Percentiles rank a stretch among this genome's conserved stretches.
Evolutionary conservation across 1,139 yeast genomes (phyloP).

Genomic region (Yamadazyma jaroonii): DNA sequence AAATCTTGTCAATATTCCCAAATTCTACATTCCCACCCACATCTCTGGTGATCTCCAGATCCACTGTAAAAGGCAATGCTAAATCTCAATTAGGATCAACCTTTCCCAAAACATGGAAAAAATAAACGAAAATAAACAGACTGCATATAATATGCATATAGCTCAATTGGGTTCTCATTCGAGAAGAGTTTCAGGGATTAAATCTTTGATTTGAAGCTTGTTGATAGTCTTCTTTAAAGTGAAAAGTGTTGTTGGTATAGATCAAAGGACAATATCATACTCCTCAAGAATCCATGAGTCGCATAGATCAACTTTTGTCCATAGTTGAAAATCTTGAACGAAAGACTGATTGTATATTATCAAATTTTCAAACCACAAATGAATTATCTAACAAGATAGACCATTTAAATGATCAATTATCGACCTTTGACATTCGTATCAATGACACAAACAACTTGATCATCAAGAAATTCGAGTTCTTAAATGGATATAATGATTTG

Average conservation of each 20-base stretch:
- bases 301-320: conserved; percentile 5
- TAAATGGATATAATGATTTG: conserved; percentile 29
- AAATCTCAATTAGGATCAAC: background rate
- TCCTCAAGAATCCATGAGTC: conserved; percentile 1
- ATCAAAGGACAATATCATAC: too few relatives aligned
- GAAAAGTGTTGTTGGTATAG: background rate
- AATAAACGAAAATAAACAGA: conserved; percentile 3
- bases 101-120: background rate
- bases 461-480: conserved; percentile 20
- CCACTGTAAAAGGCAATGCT: too few relatives aligned
- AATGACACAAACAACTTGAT: conserved; percentile 27
- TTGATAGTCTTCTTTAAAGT: too few relatives aligned
- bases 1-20: too few relatives aligned
- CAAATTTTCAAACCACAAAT: conserved; percentile 1
- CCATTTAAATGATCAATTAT: conserved; percentile 13
- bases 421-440: conserved; percentile 28
- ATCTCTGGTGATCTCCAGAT: too few relatives aligned
- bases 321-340: conserved; percentile 6
- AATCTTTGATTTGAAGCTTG: too few relatives aligned
- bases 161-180: too few relatives aligned
- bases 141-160: background rate
- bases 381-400: conserved; percentile 3
- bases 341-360: conserved; percentile 7
- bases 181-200: too few relatives aligned
- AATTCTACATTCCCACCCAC: too few relatives aligned